Evolutionary conservation across 2,329 filamentous ascomycete genomes (phyloP), one percentile per base, ranked within the genome.

Genomic region (Diaporthe sp.): DNA sequence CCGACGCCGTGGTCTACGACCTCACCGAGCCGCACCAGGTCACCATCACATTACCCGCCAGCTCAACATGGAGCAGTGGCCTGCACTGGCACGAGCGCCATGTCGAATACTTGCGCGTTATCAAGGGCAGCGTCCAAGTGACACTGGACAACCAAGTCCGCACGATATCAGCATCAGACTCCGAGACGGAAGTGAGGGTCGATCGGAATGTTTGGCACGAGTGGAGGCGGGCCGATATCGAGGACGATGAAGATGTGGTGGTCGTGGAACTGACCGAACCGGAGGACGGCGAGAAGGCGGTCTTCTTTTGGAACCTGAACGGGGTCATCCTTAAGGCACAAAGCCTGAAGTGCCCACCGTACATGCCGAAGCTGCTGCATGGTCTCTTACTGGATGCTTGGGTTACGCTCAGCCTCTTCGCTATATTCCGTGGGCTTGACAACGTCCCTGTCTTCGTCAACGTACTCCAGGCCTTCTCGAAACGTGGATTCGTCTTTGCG

Each of bases 291-390:
- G 77, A 81, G 15, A 89, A 89, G 77, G 81, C 84, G 2, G 74
- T 86, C 0, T 88, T 89, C 78, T 89, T 88, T 76, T 84, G 86
- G 81, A 88, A 88, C 68, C 72, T 88, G 35, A 88, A 88, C 55
- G 84, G 84, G 0, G 78, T 85, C 4, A 80, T 85, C 19, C 77
- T 86, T 8, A 77, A 78, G 44, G 79, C 75, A 17, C 73, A 75
- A 27, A 59, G 35, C 4, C 15, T 71, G 19, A 44, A 2, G 15
- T 66, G 66, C 30, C 74, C 74, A 22, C 71, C 74, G 2, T 73
- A 79, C 13, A 76, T 78, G 0, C 76, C 77, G 0, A 35, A 63
- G 1, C 37, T 68, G 22, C 15, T 79, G 5, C 76, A 78, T 9
- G 76, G 72, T 0, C 4, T 77, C 2, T 30, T 80, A 6, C 44